Evolutionary conservation across 1,284 basidiomycete genomes (phyloP), one percentile per base, ranked within the genome.

Genomic region (Thelephora terrestris): DNA sequence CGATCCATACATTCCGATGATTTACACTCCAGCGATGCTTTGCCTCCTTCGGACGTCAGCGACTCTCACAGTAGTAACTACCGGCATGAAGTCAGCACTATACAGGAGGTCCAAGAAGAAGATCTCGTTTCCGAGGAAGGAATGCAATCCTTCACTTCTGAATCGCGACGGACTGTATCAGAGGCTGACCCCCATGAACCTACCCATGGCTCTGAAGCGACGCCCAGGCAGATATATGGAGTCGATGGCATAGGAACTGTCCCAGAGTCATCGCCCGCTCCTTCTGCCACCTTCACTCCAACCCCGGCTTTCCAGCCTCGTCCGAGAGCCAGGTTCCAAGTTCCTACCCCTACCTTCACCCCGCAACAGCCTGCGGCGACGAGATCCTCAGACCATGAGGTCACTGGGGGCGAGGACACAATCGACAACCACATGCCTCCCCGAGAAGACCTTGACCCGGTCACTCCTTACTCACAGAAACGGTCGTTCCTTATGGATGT

Each of bases 401-500:
- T 38, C 24, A 53, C 53, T n/a, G 50, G 57, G 27, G 57, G 63
- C 16, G 58, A 56, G n/a, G 46, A 34, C 10, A 49, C 29, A 16
- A n/a, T 24, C 16, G 18, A 12, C 25, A 9, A 27, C 7, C 29
- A 46, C 21, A 39, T 36, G 10, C 21, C 34, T n/a, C 37, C 25
- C 25, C 10, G 17, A 7, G 47, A 63, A 18, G 39, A 42, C 5
- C 39, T 23, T 17, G 63, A 70, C 37, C 67, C 65, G 0, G 57
- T 78, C 20, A 89, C 85, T 2, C 85, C 85, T 1, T 69, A 77
- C 50, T 75, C 78, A 10, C 78, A 82, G 52, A 77, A 81, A 39
- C 74, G 76, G 17, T 86, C 85, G 0, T 88, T 89, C 66, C 72
- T 89, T 5, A 71, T 89, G 32, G 79, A 79, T 4, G 79, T 89